Conservation (phyloP, 2,329 filamentous ascomycete genomes). For the Aspergillus caelatus region DNA sequence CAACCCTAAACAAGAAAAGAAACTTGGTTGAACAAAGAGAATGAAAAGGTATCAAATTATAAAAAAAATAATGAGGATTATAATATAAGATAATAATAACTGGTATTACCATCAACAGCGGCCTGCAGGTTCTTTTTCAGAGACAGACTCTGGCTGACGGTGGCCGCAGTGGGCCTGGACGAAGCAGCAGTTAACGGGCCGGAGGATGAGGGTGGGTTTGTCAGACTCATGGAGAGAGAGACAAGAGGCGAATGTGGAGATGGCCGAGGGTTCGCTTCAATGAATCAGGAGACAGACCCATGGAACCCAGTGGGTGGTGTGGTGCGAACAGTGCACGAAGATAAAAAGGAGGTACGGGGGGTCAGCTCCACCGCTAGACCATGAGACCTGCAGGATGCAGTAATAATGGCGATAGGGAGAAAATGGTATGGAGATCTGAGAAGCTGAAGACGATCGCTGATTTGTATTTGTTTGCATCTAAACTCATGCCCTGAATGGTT, state of each 20-base stretch:
- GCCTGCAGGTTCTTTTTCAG: slow-evolving; percentile 48
- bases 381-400: slow-evolving; percentile 1
- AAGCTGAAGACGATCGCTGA: not conserved
- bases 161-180: slow-evolving; percentile 36
- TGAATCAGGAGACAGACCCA: slow-evolving; percentile 6
- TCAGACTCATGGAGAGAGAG: slow-evolving; percentile 42
- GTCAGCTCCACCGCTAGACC: slow-evolving; percentile 1
- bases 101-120: slow-evolving; percentile 50
- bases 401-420: not conserved
- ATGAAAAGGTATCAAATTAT: not conserved
- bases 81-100: slow-evolving; percentile 20
- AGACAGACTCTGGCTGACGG: slow-evolving; percentile 36
- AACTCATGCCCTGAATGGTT: not conserved
- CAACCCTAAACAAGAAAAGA: slow-evolving; percentile 11
- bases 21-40: slow-evolving; percentile 19
- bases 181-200: slow-evolving; percentile 42
- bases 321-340: slow-evolving; percentile 5
- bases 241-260: slow-evolving; percentile 11
- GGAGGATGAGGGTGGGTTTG: slow-evolving; percentile 45
- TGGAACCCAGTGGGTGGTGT: slow-evolving; percentile 5
- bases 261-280: slow-evolving; percentile 1
- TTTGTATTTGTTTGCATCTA: not conserved
- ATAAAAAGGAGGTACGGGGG: slow-evolving; percentile 1
- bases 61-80: slow-evolving; percentile 9
- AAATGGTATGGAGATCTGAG: not conserved